These are phyloP conservation scores for Candida tetrigidarum DNA, from an alignment of 1,139 yeast species.

Conservation along the genomic window DNA sequence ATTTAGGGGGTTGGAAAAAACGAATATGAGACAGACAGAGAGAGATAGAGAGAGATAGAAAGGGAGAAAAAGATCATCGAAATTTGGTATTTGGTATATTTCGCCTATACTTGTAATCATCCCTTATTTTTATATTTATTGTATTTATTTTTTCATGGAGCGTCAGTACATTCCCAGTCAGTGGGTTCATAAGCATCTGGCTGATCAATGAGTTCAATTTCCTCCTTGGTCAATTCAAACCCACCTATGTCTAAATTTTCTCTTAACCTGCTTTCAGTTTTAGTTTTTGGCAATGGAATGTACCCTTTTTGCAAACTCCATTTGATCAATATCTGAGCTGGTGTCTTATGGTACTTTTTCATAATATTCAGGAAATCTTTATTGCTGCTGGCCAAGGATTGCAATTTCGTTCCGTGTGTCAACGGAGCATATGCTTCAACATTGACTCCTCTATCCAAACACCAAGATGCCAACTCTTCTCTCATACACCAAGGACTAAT, in stretches of 20 bases:
- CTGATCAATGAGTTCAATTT: conserved; percentile 38
- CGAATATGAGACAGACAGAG: no score
- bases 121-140: not conserved
- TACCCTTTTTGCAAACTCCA: conserved; percentile 49
- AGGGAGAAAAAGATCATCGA: no score
- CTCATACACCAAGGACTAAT: conserved; percentile 81
- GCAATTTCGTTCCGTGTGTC: conserved; percentile 38
- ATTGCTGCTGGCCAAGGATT: conserved; percentile 5
- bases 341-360: conserved; percentile 29
- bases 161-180: conserved; percentile 71
- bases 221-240: conserved; percentile 53
- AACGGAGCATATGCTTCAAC: conserved; percentile 48
- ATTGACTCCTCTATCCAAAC: conserved; percentile 35
- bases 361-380: conserved; percentile 19
- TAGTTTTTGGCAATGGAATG: conserved; percentile 43
- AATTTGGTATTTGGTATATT: not conserved
- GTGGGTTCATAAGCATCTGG: conserved; percentile 63
- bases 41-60: no score
- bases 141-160: conserved; percentile 35
- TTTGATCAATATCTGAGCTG: conserved; percentile 39
- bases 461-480: conserved; percentile 59
- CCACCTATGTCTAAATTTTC: conserved; percentile 47
- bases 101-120: not conserved
- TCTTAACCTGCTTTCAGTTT: conserved; percentile 28
- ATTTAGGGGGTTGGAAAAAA: no score